Base-by-base conservation (phyloP, 2,329 filamentous ascomycete genomes). In the Cladosporium sp. region DNA sequence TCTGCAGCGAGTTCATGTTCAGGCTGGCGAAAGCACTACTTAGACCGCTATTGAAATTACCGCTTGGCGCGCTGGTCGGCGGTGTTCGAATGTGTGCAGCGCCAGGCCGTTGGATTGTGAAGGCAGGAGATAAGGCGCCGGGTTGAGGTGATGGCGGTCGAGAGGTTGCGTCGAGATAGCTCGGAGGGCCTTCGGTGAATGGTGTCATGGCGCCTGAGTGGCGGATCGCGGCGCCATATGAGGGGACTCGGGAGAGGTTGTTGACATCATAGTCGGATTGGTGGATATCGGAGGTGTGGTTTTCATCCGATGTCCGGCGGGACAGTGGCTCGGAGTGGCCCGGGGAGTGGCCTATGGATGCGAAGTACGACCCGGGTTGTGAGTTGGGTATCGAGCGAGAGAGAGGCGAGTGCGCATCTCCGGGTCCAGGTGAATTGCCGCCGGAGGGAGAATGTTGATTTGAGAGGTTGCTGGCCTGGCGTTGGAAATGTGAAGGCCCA, bases 151-250 rank as follows among this genome's bases (percentile, higher is more conserved):
- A 65, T 7, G 79, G 74, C 0, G 80, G 80, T 49, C 81, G 75
- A 49, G 75, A 79, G 5, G 77, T 83, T 0, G 81, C 81, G 49
- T 80, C 77, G 39, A 81, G 74, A 70, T 83, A 83, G 59, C 74
- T 79, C 1, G 81, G 81, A 1, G 80, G 77, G 14, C 75, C 76
- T 58, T 80, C 79, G 25, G 73, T 75, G 53, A 77, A 76, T 1
- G 79, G 80, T 11, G 79, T 80, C 16, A 77, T 69, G 2, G 76
- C 67, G 18, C 75, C 77, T 1, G 80, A 80, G 1, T 80, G 82
- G 34, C 81, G 77, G 8, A 83, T 74, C 8, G 82, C 82, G 0
- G 82, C 82, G 71, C 80, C 80, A 69, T 85, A 85, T 57, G 80
- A 83, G 10, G 83, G 83, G 0, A 83, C 83, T 39, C 82, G 79